These are phyloP conservation scores for Prunus mira DNA, from an alignment of 306 rosid species.

Conservation along the genomic window DNA sequence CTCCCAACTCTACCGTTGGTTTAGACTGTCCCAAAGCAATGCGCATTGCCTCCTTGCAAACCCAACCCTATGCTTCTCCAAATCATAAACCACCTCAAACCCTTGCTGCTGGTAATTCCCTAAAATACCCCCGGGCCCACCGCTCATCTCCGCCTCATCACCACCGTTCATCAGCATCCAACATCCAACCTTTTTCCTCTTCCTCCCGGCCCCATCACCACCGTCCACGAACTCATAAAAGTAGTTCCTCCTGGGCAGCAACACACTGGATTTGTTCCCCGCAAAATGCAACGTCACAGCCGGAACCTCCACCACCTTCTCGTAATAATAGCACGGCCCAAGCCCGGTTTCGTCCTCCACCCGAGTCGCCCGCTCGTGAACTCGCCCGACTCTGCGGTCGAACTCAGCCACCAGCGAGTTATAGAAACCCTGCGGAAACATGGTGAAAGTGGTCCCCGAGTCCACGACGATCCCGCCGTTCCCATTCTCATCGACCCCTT, in stretches of 20 bases:
- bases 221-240: slow-evolving; percentile 75
- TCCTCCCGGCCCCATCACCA: slow-evolving; percentile 36
- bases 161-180: slow-evolving; percentile 95
- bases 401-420: slow-evolving; percentile 66
- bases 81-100: slow-evolving; percentile 79
- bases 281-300: slow-evolving; percentile 55
- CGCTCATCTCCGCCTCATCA: slow-evolving; percentile 61
- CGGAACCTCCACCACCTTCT: slow-evolving; percentile 43
- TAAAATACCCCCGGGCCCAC: slow-evolving; percentile 84
- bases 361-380: slow-evolving; percentile 55
- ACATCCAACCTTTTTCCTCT: slow-evolving; percentile 66
- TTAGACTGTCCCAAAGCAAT: slow-evolving; percentile 73
- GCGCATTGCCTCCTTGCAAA: slow-evolving; percentile 81
- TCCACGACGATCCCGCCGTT: slow-evolving; percentile 86
- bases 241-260: slow-evolving; percentile 66
- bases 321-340: slow-evolving; percentile 64
- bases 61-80: slow-evolving; percentile 70
- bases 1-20: slow-evolving; percentile 20
- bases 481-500: slow-evolving; percentile 50
- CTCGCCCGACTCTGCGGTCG: slow-evolving; percentile 54
- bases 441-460: slow-evolving; percentile 89
- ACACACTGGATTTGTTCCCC: slow-evolving; percentile 66
- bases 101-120: slow-evolving; percentile 98
- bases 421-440: slow-evolving; percentile 69
- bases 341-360: slow-evolving; percentile 70